Conservation (phyloP, 1,284 basidiomycete genomes). For the Moesziomyces aphidis region DNA sequence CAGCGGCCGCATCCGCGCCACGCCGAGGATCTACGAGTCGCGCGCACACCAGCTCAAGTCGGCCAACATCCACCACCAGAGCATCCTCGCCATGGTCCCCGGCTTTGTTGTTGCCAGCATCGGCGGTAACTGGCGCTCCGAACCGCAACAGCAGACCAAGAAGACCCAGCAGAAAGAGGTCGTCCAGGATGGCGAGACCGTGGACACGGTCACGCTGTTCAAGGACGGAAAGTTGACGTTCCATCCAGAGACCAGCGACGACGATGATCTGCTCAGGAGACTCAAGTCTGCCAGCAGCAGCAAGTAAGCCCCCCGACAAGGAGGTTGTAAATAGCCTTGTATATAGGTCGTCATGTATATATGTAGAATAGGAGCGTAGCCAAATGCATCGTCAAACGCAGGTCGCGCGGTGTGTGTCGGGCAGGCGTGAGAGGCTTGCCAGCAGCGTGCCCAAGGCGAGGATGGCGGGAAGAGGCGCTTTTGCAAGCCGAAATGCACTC, state of each 20-base stretch:
- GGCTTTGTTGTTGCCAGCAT: slow-evolving; percentile 61
- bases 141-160: slow-evolving; percentile 70
- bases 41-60: slow-evolving; percentile 59
- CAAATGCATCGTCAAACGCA: too few relatives aligned
- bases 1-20: slow-evolving; percentile 80
- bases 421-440: too few relatives aligned
- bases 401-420: too few relatives aligned
- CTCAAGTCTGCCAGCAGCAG: slow-evolving; percentile 17
- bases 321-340: slow-evolving; percentile 26
- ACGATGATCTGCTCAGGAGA: slow-evolving; percentile 48
- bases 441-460: too few relatives aligned
- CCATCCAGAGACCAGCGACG: slow-evolving; percentile 80
- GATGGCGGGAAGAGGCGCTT: too few relatives aligned
- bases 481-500: too few relatives aligned
- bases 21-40: slow-evolving; percentile 64
- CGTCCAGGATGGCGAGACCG: slow-evolving; percentile 15
- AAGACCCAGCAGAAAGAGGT: slow-evolving; percentile 2
- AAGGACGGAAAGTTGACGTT: slow-evolving; percentile 79
- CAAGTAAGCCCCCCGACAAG: slow-evolving; percentile 1
- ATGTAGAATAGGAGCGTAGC: too few relatives aligned
- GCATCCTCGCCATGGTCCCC: slow-evolving; percentile 74
- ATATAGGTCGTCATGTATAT: neutral
- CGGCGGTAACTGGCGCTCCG: slow-evolving; percentile 67
- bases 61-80: slow-evolving; percentile 72
- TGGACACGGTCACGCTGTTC: slow-evolving; percentile 48